phyloP scores from a whole-genome alignment of 139 green algal genomes.

The Auxenochlorella pyrenoidosa region DNA sequence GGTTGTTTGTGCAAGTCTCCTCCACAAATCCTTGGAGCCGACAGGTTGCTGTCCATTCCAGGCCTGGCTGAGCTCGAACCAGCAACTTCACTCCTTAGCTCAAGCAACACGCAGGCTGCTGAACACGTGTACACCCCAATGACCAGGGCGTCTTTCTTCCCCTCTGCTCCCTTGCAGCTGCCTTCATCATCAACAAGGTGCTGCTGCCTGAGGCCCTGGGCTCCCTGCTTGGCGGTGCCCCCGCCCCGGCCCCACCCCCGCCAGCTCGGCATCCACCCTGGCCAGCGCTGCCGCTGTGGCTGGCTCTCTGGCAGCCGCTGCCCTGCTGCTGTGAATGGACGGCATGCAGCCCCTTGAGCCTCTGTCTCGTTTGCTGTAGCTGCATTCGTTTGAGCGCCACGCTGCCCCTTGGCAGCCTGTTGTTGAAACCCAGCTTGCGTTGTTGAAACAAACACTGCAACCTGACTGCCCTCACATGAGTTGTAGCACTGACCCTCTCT shows the following conservation, averaged over 20 bases:
- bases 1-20: too few species aligned
- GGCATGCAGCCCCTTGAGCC: not conserved
- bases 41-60: too few species aligned
- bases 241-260: not conserved
- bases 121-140: too few species aligned
- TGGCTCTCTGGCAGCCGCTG: slow-evolving; percentile 5
- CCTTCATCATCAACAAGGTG: slow-evolving; percentile 1
- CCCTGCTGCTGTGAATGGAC: not conserved
- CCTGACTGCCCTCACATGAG: not conserved
- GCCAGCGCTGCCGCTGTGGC: not conserved
- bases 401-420: not conserved
- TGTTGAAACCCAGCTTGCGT: not conserved
- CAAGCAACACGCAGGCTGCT: too few species aligned
- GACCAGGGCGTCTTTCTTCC: not conserved
- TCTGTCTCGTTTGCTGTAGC: not conserved
- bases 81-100: too few species aligned
- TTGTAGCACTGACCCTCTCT: too few species aligned
- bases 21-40: too few species aligned
- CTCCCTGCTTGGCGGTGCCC: not conserved
- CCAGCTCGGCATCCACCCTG: not conserved
- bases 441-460: slow-evolving; percentile 6
- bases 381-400: not conserved
- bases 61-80: too few species aligned
- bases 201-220: not conserved
- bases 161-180: not conserved